Evolutionary conservation across 1,284 basidiomycete species (phyloP).

Genomic region (Melampsora americana): DNA sequence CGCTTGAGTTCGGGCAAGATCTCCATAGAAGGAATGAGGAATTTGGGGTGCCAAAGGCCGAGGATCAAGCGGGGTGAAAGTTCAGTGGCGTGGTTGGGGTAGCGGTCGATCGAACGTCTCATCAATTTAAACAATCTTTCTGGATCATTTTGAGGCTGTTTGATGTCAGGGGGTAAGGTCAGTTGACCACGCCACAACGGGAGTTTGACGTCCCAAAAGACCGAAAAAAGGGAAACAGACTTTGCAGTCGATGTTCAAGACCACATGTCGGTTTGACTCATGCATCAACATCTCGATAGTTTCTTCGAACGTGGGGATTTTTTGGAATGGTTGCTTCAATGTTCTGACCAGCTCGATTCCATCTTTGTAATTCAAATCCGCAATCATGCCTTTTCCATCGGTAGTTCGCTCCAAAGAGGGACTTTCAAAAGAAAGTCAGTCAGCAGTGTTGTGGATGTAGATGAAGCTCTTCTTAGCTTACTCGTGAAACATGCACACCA

Average conservation of each 20-base stretch:
- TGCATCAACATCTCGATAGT: constrained; percentile 76
- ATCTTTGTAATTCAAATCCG: constrained; percentile 14
- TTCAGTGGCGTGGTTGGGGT: constrained; percentile 70
- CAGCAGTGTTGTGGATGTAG: not conserved
- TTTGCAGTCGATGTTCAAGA: constrained; percentile 64
- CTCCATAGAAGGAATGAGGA: constrained; percentile 71
- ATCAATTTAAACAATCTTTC: constrained; percentile 80
- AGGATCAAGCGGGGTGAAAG: constrained; percentile 88
- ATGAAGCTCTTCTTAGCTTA: constrained; percentile 56
- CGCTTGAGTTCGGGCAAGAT: constrained; percentile 77
- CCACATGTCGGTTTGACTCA: constrained; percentile 68
- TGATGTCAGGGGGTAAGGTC: constrained; percentile 1
- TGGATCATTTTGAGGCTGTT: constrained; percentile 87
- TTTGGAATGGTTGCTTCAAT: constrained; percentile 66
- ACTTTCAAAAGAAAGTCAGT: not conserved
- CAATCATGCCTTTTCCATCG: constrained; percentile 57
- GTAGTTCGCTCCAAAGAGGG: constrained; percentile 59
- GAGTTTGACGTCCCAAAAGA: not conserved
- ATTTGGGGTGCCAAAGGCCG: constrained; percentile 87
- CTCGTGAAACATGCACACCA: constrained; percentile 95
- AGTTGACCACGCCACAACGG: not conserved
- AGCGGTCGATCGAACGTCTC: constrained; percentile 67
- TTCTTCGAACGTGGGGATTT: constrained; percentile 79
- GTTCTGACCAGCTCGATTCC: constrained; percentile 82
- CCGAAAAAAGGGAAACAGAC: constrained; percentile 50